These are phyloP conservation scores for Bacidia gigantensis DNA, from an alignment of 495 filamentous ascomycete genomes.

Conservation along the genomic window DNA sequence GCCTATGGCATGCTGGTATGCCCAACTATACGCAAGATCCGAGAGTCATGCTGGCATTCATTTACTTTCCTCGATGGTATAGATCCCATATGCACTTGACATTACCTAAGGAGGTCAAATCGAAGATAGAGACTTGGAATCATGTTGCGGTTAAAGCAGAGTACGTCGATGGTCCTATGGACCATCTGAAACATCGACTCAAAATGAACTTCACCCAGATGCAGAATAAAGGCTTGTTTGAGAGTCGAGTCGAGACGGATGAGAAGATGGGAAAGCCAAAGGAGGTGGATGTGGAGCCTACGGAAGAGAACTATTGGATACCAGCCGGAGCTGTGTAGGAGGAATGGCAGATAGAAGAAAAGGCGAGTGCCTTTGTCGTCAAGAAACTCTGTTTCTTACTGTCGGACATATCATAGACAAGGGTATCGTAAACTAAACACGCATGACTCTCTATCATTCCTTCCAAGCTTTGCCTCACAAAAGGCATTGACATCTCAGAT, in stretches of 20 bases:
- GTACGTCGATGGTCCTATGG: background rate
- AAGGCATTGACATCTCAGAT: no score
- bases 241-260: background rate
- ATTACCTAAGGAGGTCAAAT: background rate
- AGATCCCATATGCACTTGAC: background rate
- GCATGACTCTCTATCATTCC: no score
- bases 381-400: no score
- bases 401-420: no score
- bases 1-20: slow-evolving; percentile 49
- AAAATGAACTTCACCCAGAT: background rate
- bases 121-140: background rate
- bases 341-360: background rate
- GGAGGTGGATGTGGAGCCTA: background rate
- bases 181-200: background rate
- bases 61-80: slow-evolving; percentile 23
- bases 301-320: background rate
- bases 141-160: background rate
- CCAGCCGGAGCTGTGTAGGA: background rate
- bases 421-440: no score
- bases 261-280: background rate
- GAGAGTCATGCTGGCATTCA: slow-evolving; percentile 46
- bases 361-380: background rate
- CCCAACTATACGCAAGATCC: slow-evolving; percentile 36
- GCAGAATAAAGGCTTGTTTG: background rate
- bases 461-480: no score